A percentile compares a stretch with the other conserved stretches of the same genome.
Conservation (phyloP, 371 early-diverging fungal genomes). For the Hamiltosporidium tvaerminnensis region DNA sequence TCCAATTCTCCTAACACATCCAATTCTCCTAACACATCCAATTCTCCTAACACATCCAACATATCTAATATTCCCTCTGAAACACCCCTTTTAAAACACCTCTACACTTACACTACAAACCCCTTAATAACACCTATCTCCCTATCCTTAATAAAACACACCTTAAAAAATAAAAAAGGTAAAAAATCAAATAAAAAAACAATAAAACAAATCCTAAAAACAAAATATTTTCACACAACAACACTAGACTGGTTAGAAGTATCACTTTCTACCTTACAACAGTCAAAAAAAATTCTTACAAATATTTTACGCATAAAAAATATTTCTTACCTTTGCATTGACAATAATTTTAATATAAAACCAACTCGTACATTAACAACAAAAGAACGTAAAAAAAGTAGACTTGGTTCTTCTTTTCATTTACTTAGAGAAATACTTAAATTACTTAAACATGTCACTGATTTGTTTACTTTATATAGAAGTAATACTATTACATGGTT, state of each 20-base stretch:
- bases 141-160: neutral
- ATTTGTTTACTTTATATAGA: slow-evolving; percentile 79
- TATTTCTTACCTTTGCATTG: slow-evolving; percentile 79
- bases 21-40: too few species aligned
- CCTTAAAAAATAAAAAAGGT: neutral
- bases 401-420: slow-evolving; percentile 92
- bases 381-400: slow-evolving; percentile 92
- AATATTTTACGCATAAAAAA: slow-evolving; percentile 84
- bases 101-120: too few species aligned
- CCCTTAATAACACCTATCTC: too few species aligned
- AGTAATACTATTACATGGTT: slow-evolving; percentile 81
- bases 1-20: too few species aligned
- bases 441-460: slow-evolving; percentile 83
- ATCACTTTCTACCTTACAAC: slow-evolving; percentile 82
- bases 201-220: slow-evolving; percentile 65
- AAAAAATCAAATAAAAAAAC: slow-evolving; percentile 1
- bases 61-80: too few species aligned
- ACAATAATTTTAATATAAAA: slow-evolving; percentile 91
- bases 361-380: slow-evolving; percentile 89
- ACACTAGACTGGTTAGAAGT: slow-evolving; percentile 95
- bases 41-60: too few species aligned
- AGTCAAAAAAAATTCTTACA: slow-evolving; percentile 94
- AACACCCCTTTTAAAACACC: too few species aligned
- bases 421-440: slow-evolving; percentile 78
- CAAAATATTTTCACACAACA: slow-evolving; percentile 89